Conservation (phyloP, 306 rosid genomes). For the Cajanus cajan region DNA sequence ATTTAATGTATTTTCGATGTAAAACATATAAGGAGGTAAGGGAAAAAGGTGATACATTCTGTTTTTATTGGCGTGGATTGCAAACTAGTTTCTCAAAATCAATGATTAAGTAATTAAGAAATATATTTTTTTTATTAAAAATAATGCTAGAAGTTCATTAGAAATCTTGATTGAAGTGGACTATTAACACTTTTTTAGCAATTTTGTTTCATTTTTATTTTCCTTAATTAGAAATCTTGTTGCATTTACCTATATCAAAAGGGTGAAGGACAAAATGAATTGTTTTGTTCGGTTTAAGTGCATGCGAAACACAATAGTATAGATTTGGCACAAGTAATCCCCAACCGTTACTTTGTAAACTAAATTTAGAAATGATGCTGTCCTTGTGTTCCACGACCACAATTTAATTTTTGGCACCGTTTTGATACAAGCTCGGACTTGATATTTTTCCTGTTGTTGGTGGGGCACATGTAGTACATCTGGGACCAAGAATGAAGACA, state of each 20-base stretch:
- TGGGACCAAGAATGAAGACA: slow-evolving; percentile 48
- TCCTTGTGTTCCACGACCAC: slow-evolving; percentile 1
- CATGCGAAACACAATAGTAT: neutral
- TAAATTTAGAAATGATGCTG: slow-evolving; percentile 5
- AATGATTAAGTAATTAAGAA: neutral
- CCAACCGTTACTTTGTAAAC: slow-evolving; percentile 38
- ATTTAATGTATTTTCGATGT: neutral
- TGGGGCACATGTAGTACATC: slow-evolving; percentile 41
- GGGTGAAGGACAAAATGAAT: neutral
- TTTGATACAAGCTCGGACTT: neutral
- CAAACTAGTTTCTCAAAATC: neutral
- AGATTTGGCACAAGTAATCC: slow-evolving; percentile 33
- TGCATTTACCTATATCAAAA: neutral
- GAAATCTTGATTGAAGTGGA: neutral
- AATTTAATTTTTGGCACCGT: neutral
- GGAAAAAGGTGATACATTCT: neutral
- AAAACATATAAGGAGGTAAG: neutral
- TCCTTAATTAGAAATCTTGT: neutral
- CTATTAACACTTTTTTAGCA: neutral
- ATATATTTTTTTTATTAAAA: neutral
- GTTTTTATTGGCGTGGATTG: neutral
- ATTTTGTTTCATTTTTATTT: neutral
- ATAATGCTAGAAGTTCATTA: neutral
- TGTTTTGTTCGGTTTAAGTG: neutral
- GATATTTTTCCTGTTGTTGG: slow-evolving; percentile 8